A percentile compares a stretch with the other conserved stretches of the same genome.
Evolutionary conservation across 805 yeast species (phyloP).

Genomic region (Cyberlindnera japonica): DNA sequence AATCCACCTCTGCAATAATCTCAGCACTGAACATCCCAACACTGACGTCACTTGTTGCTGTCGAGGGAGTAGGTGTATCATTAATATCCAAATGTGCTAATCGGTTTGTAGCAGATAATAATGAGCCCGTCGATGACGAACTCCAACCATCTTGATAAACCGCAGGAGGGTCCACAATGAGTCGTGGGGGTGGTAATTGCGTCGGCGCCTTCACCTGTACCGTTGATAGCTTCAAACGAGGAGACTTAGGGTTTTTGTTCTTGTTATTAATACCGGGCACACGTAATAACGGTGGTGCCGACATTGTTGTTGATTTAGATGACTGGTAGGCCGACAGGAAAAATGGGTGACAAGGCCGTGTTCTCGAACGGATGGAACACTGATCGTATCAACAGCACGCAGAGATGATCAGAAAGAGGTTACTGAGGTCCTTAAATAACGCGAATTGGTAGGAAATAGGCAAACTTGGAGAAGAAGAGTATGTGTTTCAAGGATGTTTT

Average conservation of each 20-base stretch:
- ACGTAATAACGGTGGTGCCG: slow-evolving; percentile 37
- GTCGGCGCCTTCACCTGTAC: slow-evolving; percentile 22
- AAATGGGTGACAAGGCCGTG: no score
- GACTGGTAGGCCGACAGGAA: no score
- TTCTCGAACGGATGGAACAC: no score
- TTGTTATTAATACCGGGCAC: slow-evolving; percentile 44
- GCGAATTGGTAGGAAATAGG: no score
- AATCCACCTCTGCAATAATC: slow-evolving; percentile 28
- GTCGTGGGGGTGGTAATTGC: slow-evolving; percentile 1
- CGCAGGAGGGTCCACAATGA: slow-evolving; percentile 4
- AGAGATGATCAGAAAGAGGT: no score
- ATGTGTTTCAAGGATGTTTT: no score
- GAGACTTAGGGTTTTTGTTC: slow-evolving; percentile 38
- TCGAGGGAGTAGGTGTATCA: slow-evolving; percentile 29
- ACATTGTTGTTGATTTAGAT: slow-evolving; percentile 25
- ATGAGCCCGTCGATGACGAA: slow-evolving; percentile 21
- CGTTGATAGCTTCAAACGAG: slow-evolving; percentile 41
- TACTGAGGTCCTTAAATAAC: no score
- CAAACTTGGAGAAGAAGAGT: no score
- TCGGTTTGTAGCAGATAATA: slow-evolving; percentile 22
- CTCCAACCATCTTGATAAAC: slow-evolving; percentile 11
- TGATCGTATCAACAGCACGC: no score
- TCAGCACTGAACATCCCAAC: slow-evolving; percentile 28
- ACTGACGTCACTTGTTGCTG: slow-evolving; percentile 28
- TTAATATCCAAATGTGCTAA: slow-evolving; percentile 19